These are phyloP conservation scores for Malus hybrid DNA, from an alignment of 331 rosid species.

Conservation along the genomic window DNA sequence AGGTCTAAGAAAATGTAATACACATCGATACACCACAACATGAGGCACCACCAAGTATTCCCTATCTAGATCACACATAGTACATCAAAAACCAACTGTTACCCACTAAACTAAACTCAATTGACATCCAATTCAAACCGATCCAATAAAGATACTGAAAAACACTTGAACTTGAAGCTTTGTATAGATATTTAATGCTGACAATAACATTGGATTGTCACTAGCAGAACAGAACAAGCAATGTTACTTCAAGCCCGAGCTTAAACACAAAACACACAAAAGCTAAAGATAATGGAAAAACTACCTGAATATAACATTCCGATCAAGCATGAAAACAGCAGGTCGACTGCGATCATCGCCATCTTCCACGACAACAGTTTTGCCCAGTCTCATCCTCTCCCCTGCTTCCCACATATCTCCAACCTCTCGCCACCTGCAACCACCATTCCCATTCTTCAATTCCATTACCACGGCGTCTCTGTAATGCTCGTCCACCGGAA, in stretches of 20 bases:
- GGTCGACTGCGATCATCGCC: slow-evolving; percentile 29
- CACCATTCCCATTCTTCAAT: slow-evolving; percentile 23
- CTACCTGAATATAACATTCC: slow-evolving; percentile 71
- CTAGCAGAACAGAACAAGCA: not conserved
- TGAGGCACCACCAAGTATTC: not conserved
- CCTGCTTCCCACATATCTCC: slow-evolving; percentile 68
- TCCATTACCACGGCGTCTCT: slow-evolving; percentile 67
- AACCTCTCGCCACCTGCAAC: slow-evolving; percentile 60
- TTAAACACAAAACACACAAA: not conserved
- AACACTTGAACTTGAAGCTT: not conserved
- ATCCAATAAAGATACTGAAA: not conserved
- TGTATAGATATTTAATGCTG: not conserved
- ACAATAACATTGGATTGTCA: not conserved
- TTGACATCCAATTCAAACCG: not conserved
- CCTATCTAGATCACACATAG: not conserved
- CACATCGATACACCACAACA: not conserved
- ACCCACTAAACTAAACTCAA: not conserved
- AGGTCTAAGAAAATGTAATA: not conserved
- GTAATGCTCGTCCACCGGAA: slow-evolving; percentile 75
- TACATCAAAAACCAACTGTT: not conserved
- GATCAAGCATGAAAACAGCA: slow-evolving; percentile 69
- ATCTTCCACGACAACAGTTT: slow-evolving; percentile 57
- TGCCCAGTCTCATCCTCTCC: slow-evolving; percentile 57
- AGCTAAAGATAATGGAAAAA: not conserved
- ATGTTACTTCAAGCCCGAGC: not conserved